Conservation (phyloP, 2,329 filamentous ascomycete genomes). For the Stachybotrys elegans region DNA sequence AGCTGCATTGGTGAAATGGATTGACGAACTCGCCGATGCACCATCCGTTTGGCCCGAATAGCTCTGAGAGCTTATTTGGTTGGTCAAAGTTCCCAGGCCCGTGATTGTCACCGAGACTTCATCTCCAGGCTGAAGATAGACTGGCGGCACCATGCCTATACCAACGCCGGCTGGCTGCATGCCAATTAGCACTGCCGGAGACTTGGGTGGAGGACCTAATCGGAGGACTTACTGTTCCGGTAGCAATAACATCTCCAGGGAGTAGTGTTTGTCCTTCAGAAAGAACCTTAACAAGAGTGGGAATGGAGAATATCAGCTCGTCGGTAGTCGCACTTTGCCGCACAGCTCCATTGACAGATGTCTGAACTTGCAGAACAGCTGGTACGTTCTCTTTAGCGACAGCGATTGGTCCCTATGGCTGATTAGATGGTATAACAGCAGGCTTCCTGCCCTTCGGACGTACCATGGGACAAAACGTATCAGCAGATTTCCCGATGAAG, state of each 20-base stretch:
- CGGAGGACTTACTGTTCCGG: constrained; percentile 26
- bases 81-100: constrained; percentile 12
- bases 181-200: neutral
- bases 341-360: constrained; percentile 40
- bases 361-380: constrained; percentile 33
- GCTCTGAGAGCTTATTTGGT: constrained; percentile 7
- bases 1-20: constrained; percentile 11
- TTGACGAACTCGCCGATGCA: constrained; percentile 4
- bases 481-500: constrained; percentile 51
- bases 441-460: constrained; percentile 2
- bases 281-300: constrained; percentile 33
- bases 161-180: constrained; percentile 37
- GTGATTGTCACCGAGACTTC: constrained; percentile 29
- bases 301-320: constrained; percentile 41
- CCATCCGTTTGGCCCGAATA: neutral
- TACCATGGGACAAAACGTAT: constrained; percentile 52
- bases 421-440: neutral
- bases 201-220: neutral
- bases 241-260: constrained; percentile 40
- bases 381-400: constrained; percentile 41
- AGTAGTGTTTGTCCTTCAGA: constrained; percentile 37
- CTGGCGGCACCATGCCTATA: constrained; percentile 33
- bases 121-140: constrained; percentile 35
- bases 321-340: constrained; percentile 38
- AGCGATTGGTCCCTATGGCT: constrained; percentile 41